Percentiles rank a stretch among this genome's conserved stretches.
Evolutionary conservation across 1,284 basidiomycete species (phyloP).

Genomic region (Rhodotorula sp.): DNA sequence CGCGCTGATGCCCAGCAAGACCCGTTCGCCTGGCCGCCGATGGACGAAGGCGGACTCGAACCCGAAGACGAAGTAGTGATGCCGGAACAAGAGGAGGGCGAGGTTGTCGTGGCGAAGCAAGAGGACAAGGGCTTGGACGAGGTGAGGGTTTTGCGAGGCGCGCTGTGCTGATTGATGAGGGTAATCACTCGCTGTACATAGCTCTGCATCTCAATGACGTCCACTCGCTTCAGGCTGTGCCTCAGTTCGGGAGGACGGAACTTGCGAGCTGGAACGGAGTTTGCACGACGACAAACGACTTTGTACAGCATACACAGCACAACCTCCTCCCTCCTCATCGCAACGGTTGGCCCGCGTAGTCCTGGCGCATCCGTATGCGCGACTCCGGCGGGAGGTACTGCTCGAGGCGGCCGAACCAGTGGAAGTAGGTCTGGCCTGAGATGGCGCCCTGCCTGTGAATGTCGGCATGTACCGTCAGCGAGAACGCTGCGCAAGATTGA

Average conservation of each 20-base stretch:
- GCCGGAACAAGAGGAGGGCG: neutral
- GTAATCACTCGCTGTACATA: too few species aligned
- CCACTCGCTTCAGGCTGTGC: too few species aligned
- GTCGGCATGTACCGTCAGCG: neutral
- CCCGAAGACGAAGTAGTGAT: neutral
- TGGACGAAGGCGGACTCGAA: neutral
- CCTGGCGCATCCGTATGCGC: too few species aligned
- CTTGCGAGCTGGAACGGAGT: too few species aligned
- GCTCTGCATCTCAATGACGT: too few species aligned
- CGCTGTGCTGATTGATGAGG: neutral
- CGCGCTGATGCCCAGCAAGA: neutral
- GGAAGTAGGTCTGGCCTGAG: neutral
- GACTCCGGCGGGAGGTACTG: neutral
- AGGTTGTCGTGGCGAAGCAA: neutral
- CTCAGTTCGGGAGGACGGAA: too few species aligned
- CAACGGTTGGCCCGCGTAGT: too few species aligned
- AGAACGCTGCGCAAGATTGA: neutral
- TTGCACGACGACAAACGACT: too few species aligned
- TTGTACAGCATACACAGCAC: too few species aligned
- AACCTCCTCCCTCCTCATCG: too few species aligned
- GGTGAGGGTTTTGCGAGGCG: neutral
- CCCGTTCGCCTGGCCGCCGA: slow-evolving; percentile 2
- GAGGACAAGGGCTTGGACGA: neutral
- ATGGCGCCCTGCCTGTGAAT: neutral
- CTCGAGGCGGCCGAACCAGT: neutral